Percentiles rank a stretch among this genome's conserved stretches.
Evolutionary conservation across 176 grass and related monocot genomes (phyloP).

Genomic region (Bonia amplexicaulis): DNA sequence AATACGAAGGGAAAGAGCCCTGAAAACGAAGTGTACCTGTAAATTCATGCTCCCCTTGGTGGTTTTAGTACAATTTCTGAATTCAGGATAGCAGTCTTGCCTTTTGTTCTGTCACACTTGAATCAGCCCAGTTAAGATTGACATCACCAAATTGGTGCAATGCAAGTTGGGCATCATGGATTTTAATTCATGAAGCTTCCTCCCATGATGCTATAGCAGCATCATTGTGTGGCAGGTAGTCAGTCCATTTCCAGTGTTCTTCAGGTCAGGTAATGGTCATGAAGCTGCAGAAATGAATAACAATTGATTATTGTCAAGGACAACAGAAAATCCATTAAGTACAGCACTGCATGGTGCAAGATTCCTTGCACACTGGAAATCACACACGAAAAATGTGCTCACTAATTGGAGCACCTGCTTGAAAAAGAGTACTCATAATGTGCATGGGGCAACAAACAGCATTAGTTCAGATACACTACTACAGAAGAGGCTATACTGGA

Average conservation of each 20-base stretch:
- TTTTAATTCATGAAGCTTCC: conserved; percentile 11
- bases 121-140: conserved; percentile 34
- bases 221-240: neutral
- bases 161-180: neutral
- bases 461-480: conserved; percentile 14
- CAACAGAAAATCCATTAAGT: neutral
- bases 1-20: neutral
- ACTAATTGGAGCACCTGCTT: neutral
- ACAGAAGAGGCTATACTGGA: too few species aligned
- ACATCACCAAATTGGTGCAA: neutral
- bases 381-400: conserved; percentile 10
- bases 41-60: conserved; percentile 18
- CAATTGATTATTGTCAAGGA: neutral
- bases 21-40: conserved; percentile 38
- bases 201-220: neutral
- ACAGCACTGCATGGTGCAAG: neutral
- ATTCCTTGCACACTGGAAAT: neutral
- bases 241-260: conserved; percentile 11
- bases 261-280: neutral
- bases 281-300: neutral
- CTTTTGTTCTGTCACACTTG: neutral
- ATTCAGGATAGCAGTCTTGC: neutral
- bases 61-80: neutral
- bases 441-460: neutral
- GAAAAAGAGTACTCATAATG: neutral